Percentiles rank a stretch among this genome's conserved stretches.
Conservation (phyloP, 345 rosid genomes). For the Syzygium aromaticum region DNA sequence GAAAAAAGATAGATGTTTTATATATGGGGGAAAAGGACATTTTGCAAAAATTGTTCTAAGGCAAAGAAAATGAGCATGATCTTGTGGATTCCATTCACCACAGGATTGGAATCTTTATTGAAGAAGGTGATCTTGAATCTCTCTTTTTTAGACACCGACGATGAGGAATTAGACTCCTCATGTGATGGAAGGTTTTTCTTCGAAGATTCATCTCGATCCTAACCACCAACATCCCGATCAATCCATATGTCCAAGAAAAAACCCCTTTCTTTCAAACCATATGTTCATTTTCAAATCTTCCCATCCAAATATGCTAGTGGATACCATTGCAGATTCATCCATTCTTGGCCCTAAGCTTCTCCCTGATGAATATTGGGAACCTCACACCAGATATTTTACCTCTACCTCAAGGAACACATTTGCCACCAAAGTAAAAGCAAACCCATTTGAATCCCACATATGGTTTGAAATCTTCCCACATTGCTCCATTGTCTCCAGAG, state of each 20-base stretch:
- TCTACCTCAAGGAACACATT: not conserved
- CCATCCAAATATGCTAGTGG: not conserved
- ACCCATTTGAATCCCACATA: not conserved
- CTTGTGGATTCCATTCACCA: not conserved
- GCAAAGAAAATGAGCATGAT: not conserved
- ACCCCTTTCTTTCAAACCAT: not conserved
- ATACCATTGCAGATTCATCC: not conserved
- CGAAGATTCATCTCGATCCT: not conserved
- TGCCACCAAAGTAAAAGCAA: not conserved
- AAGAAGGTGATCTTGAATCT: not conserved
- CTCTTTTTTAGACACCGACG: accelerated
- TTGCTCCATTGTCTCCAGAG: not conserved
- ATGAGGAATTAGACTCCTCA: not conserved
- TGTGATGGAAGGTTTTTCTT: not conserved
- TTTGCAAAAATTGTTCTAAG: not conserved
- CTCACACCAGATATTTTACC: not conserved
- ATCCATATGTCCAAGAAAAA: not conserved
- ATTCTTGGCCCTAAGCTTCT: not conserved
- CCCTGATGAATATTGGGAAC: not conserved
- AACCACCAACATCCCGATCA: not conserved
- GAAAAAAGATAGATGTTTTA: not conserved
- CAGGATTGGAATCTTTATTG: accelerated
- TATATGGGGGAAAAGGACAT: not conserved
- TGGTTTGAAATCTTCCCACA: not conserved
- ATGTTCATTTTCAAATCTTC: accelerated